These are phyloP conservation scores for Colletotrichum sp. DNA, from an alignment of 2,329 filamentous ascomycete genomes.

Conservation along the genomic window DNA sequence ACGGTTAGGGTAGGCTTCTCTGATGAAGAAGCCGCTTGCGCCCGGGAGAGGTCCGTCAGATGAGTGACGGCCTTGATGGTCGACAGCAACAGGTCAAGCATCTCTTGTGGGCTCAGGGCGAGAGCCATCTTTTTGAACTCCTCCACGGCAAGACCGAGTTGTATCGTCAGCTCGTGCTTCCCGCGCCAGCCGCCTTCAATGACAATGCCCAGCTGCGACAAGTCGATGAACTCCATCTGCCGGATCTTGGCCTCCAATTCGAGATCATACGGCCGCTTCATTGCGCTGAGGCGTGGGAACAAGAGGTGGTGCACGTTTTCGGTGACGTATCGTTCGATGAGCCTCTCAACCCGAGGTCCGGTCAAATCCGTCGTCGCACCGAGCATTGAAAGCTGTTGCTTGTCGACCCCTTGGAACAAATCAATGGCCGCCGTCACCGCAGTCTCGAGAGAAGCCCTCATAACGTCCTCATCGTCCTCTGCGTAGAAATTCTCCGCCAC, in stretches of 20 bases:
- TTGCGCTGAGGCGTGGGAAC: slow-evolving; percentile 80
- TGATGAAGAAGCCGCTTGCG: slow-evolving; percentile 38
- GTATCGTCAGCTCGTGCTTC: slow-evolving; percentile 80
- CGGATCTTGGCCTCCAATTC: slow-evolving; percentile 89
- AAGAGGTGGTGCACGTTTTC: slow-evolving; percentile 92
- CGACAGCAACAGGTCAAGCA: slow-evolving; percentile 80
- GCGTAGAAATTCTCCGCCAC: slow-evolving; percentile 72
- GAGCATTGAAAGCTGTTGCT: slow-evolving; percentile 89
- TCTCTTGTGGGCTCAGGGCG: slow-evolving; percentile 83
- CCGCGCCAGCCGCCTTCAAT: slow-evolving; percentile 79
- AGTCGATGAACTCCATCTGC: slow-evolving; percentile 92
- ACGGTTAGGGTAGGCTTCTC: slow-evolving; percentile 66
- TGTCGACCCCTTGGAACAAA: slow-evolving; percentile 93
- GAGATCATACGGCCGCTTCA: slow-evolving; percentile 81
- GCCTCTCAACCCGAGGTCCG: slow-evolving; percentile 85
- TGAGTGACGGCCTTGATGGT: slow-evolving; percentile 86
- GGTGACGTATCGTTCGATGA: slow-evolving; percentile 93
- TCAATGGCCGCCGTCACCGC: slow-evolving; percentile 94
- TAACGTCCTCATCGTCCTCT: slow-evolving; percentile 89
- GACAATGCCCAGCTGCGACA: slow-evolving; percentile 89
- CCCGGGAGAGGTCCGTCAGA: slow-evolving; percentile 57
- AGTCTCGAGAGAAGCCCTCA: slow-evolving; percentile 87
- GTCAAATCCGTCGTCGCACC: slow-evolving; percentile 94
- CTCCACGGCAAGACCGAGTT: slow-evolving; percentile 80
- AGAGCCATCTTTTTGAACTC: slow-evolving; percentile 86